Evolutionary conservation across 208 protist genomes (phyloP), one percentile per base, ranked within the genome.

Genomic region (Trypanosoma melophagium): DNA sequence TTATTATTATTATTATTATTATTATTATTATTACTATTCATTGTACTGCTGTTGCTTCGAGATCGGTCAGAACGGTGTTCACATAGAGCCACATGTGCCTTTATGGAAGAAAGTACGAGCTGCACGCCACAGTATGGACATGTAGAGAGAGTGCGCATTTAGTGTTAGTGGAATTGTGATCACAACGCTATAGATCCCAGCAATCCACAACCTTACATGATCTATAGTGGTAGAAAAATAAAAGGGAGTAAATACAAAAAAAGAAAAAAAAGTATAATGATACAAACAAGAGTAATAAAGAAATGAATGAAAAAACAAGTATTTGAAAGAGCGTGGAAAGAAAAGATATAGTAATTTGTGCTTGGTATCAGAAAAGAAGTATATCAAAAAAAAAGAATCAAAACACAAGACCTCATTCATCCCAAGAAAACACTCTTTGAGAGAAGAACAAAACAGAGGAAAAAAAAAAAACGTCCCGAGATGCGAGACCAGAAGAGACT

Each of bases 81-180:
- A 31, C 80, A 89, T 9, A 60, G n/a, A 13, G 65, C 42, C 50
- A 85, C 44, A 66, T 84, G 80, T 7, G 57, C 40, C 56, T 73
- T 71, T 74, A 90, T 74, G 1, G 40, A 52, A 25, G 74, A 73
- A 19, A 77, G 60, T 16, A 67, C 62, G 24, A 83, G 65, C 14
- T 54, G 61, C 0, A 71, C 60, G 28, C 79, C 78, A 53, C 80
- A 90, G 69, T 85, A 80, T 2, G 78, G 76, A 53, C 84, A 86
- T 17, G 78, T 66, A 3, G 71, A 74, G 45, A 79, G 53, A n/a
- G 61, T 79, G 53, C 59, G 81, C 76, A 84, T 81, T 22, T 56
- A 22, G 10, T 13, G 31, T 38, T 3, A 19, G 4, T 13, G 4
- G 24, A 54, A 25, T 16, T 4, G 28, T 35, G 28, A 35, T 1